Evolutionary conservation across 2,329 filamentous ascomycete species (phyloP), one percentile per base, ranked within the genome.

Genomic region (Phyllosticta citribraziliensis): DNA sequence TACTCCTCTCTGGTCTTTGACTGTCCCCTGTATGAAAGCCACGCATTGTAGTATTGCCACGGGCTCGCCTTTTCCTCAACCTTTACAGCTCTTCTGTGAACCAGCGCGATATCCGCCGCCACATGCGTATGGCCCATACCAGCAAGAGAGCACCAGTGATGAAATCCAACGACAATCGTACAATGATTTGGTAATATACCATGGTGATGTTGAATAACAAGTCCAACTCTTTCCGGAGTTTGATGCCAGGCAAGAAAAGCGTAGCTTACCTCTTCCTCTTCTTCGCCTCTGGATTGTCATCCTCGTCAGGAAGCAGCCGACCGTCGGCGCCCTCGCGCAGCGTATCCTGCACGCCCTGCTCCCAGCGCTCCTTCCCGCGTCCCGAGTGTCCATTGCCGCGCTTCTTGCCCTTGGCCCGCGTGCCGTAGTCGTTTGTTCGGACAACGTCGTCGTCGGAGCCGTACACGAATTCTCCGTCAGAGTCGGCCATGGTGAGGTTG

Each of bases 261-360:
- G 27, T 10, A 52, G 60, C 73, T 70, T 72, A 85, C 83, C 84
- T 80, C 71, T 86, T 86, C 63, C 91, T 85, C 79, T 95, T 95
- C 72, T 89, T 86, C 22, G 90, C 89, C 73, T 96, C 91, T 56
- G 91, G 81, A 30, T 88, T 75, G 22, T 87, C 87, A 65, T 89
- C 86, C 51, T 96, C 82, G 12, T 83, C 81, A 52, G 82, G 84
- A 62, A 85, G 86, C 66, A 96, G 84, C 62, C 85, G 86, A 54
- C 89, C 91, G 75, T 95, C 89, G 10, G 58, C 57, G 9, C 52
- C 61, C 33, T 63, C 61, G 19, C 55, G 56, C 35, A 63, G 33
- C 66, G 63, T 47, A 66, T 68, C 25, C 67, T 68, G 14, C 61
- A 63, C 57, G 66, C 63, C 60, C 24, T 56, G 52, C 47, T 62